A percentile compares a stretch with the other conserved stretches of the same genome.
Evolutionary conservation across 768 basidiomycete genomes (phyloP).

Genomic region (Tephrocybe sp.): DNA sequence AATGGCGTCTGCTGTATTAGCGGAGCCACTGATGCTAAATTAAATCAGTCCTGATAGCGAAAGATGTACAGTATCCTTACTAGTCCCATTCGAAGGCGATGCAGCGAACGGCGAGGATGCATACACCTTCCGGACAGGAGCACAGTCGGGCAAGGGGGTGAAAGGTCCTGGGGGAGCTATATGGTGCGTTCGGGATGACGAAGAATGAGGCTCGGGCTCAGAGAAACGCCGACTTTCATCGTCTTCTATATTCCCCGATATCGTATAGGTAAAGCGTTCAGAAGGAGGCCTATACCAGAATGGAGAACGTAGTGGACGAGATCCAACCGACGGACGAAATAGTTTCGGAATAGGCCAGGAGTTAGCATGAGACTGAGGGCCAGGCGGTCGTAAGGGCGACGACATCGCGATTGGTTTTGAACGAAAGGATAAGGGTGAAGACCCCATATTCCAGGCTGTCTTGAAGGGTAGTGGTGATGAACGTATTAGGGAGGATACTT

Average conservation of each 20-base stretch:
- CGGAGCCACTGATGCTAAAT: too few species aligned
- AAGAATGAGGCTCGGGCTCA: neutral
- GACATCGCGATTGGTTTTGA: neutral
- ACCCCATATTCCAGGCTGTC: neutral
- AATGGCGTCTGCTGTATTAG: too few species aligned
- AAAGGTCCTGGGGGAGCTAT: neutral
- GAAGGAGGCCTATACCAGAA: neutral
- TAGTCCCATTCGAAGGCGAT: neutral
- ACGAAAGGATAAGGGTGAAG: neutral
- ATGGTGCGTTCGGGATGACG: too few species aligned
- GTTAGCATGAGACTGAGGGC: neutral
- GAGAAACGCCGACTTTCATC: too few species aligned
- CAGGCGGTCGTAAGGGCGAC: conserved; percentile 1
- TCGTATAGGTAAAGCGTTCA: too few species aligned
- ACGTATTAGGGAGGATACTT: neutral
- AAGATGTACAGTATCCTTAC: neutral
- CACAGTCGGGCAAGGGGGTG: neutral
- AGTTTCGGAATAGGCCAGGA: neutral
- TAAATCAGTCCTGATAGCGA: too few species aligned
- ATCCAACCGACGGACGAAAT: too few species aligned
- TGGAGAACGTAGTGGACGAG: neutral
- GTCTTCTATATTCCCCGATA: too few species aligned
- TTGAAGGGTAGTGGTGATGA: conserved; percentile 6
- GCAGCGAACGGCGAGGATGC: neutral
- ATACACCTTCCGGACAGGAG: neutral